A percentile compares a stretch with the other conserved stretches of the same genome.
Evolutionary conservation across 768 basidiomycete species (phyloP).

Genomic region (Collybiopsis confluens): DNA sequence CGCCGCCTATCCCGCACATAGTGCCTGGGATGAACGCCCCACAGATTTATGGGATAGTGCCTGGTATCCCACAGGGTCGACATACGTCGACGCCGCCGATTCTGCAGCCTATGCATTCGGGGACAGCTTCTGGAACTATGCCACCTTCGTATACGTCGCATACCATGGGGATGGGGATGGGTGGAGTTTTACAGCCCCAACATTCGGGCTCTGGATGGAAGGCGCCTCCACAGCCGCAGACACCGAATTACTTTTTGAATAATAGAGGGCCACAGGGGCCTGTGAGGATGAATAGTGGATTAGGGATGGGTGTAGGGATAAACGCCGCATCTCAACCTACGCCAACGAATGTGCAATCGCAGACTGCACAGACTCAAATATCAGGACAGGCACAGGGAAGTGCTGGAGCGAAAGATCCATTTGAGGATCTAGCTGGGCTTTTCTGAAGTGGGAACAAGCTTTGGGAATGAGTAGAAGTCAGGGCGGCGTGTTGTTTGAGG

Average conservation of each 20-base stretch:
- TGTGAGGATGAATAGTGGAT: conserved; percentile 6
- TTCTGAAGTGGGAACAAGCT: conserved; percentile 50
- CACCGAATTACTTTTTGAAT: conserved; percentile 23
- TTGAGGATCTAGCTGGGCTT: conserved; percentile 75
- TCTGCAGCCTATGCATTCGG: conserved; percentile 13
- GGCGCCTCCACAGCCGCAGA: conserved; percentile 25
- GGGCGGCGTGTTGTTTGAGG: no score
- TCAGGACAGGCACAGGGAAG: conserved; percentile 24
- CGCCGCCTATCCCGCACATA: no score
- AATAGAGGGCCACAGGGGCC: conserved; percentile 6
- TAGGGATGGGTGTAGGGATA: neutral
- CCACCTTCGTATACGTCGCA: conserved; percentile 1
- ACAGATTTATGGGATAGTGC: neutral
- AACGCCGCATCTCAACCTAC: conserved; percentile 18
- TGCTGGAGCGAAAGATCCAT: conserved; percentile 67
- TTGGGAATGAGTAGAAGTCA: no score
- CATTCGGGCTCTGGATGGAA: conserved; percentile 9
- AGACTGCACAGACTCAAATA: conserved; percentile 16
- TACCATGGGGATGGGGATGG: conserved; percentile 3
- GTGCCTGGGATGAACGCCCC: neutral
- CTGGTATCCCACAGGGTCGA: conserved; percentile 13
- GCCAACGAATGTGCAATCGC: conserved; percentile 16
- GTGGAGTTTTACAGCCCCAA: neutral
- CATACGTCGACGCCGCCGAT: conserved; percentile 4
- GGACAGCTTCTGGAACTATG: conserved; percentile 3